Evolutionary conservation across 345 rosid genomes (phyloP), one percentile per base, ranked within the genome.

Genomic region (Linum lewisii): DNA sequence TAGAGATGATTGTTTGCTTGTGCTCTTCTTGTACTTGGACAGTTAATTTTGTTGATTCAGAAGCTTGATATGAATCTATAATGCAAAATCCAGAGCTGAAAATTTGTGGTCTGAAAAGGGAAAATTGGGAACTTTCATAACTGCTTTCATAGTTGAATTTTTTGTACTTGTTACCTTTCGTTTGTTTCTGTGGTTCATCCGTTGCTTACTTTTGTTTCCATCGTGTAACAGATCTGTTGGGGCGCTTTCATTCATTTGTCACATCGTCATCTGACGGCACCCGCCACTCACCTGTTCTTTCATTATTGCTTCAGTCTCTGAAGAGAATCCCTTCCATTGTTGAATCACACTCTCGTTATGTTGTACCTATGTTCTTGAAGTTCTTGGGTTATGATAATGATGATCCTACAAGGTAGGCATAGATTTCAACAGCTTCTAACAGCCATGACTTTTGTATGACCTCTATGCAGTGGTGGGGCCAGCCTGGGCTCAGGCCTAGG

Each of bases 301-400:
- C 84, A 21, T 78, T 69, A 64, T 64, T 93, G 88, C 87, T 93
- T 49, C 84, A 79, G 64, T 68, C 86, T 52, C 63, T 93, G 59
- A 95, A 89, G 74, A 87, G 87, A 60, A 69, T 80, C 69, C 73
- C 87, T 50, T 69, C 67, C 71, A 66, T 82, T 69, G 79, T 73
- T 51, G 91, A 93, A 72, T 74, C 94, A 58, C 84, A 63, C 50
- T 88, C 94, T 62, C 80, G 85, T 47, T 87, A 81, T 62, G 60
- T 93, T 65, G 68, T 85, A 44, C 83, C 95, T 60, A 63, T 87
- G 63, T 83, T 93, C 70, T 67, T 93, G 69, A 75, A 75, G 61
- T 93, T 86, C 78, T 67, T 93, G 79, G 99, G 97, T 60, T 93
- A 89, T 69, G 65, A 74, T 57, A 52, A 21, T 25, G 72, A 79